Evolutionary conservation across 495 filamentous ascomycete species (phyloP), one percentile per base, ranked within the genome.

Genomic region (Penicillium macrosclerotiorum): DNA sequence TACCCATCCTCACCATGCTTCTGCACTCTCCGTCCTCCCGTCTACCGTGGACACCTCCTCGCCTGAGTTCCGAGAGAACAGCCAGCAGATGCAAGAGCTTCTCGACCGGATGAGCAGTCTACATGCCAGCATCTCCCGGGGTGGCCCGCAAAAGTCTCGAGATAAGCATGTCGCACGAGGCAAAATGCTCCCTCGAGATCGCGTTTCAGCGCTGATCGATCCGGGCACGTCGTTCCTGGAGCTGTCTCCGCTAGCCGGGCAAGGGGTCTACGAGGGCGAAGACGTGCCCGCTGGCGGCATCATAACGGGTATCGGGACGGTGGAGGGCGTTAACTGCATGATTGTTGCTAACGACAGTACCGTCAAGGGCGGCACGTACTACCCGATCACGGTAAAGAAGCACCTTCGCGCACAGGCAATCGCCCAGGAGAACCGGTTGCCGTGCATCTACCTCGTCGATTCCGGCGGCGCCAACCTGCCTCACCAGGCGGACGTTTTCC

Each of bases 281-380:
- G 86, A 90, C n/a, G 83, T 90, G 1, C 85, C 84, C 0, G 86
- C 89, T 3, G 94, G 87, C 8, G 93, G 90, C 2, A 94, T 98
- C 45, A 89, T 98, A 36, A 94, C 93, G 0, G 93, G 93, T 0
- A 82, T 97, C 41, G 93, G 94, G 1, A 88, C 83, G 1, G 86
- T 98, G 2, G 84, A 91, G 55, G 93, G 94, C 1, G 90, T 95
- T 5, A 84, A 81, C 14, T 96, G 94, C 59, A 85, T 97, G 74
- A 88, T 98, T 50, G 87, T 98, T 35, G 93, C 90, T 19, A 98
- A 98, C 57, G 93, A 98, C 62, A 92, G 87, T 74, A 98, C 93
- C 11, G 93, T 96, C 50, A 98, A 98, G 71, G 93, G 94, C n/a
- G 93, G 93, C 35, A 96, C 94, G 2, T 98, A 98, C 70, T 97